phyloP scores from a whole-genome alignment of 495 filamentous ascomycete genomes.

The Neurospora sp. region DNA sequence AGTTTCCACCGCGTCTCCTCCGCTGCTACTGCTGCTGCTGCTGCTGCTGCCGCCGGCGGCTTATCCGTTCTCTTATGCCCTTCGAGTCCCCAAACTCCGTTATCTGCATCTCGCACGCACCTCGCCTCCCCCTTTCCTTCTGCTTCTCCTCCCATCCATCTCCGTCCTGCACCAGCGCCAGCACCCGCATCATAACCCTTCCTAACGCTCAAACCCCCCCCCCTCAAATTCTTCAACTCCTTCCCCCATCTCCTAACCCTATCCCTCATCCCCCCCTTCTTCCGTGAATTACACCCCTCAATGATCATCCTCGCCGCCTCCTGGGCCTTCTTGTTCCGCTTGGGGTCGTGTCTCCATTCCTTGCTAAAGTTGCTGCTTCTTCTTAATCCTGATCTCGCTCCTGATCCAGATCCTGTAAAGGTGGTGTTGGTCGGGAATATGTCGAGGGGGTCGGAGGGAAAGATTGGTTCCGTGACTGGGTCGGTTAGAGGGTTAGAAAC shows the following conservation, averaged over 20 bases:
- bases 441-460: neutral
- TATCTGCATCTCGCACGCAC: neutral
- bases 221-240: neutral
- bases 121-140: neutral
- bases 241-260: neutral
- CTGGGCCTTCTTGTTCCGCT: neutral
- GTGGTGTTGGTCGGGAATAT: neutral
- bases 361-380: neutral
- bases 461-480: neutral
- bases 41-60: neutral
- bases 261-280: neutral
- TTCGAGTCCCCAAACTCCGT: neutral
- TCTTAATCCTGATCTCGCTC: neutral
- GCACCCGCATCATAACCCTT: neutral
- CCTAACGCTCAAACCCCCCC: neutral
- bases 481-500: neutral
- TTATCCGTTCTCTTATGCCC: neutral
- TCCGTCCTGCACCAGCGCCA: neutral
- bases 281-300: neutral
- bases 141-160: neutral
- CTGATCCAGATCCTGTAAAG: neutral
- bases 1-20: neutral
- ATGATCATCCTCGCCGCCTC: neutral
- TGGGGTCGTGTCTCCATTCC: neutral
- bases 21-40: neutral